Conservation (phyloP, 202 grass and related monocot genomes). For the Panicum virgatum region DNA sequence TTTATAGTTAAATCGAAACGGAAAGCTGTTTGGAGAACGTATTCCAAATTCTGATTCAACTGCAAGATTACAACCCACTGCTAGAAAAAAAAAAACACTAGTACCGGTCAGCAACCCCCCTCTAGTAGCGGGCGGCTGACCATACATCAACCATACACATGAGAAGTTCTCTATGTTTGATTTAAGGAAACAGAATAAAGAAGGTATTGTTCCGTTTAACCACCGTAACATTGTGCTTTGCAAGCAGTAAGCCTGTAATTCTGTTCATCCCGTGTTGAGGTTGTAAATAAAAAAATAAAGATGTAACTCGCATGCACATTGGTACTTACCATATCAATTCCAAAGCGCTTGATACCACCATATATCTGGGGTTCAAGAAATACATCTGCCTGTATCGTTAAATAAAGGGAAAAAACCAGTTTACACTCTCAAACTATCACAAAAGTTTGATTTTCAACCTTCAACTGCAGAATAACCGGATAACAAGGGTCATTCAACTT, state of each 20-base stretch:
- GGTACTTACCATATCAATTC: conserved; percentile 52
- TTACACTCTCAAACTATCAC: too few species aligned
- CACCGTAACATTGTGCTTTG: neutral
- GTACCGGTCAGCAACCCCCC: too few species aligned
- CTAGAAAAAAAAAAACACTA: too few species aligned
- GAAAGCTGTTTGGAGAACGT: neutral
- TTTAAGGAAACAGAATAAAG: neutral
- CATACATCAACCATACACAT: neutral
- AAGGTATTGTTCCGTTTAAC: neutral
- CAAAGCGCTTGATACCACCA: conserved; percentile 45
- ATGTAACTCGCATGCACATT: neutral
- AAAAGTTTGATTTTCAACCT: too few species aligned
- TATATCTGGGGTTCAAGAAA: conserved; percentile 62
- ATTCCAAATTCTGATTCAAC: neutral
- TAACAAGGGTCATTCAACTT: too few species aligned
- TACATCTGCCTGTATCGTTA: conserved; percentile 41
- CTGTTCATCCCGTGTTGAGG: neutral
- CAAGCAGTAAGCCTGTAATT: neutral
- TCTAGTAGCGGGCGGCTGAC: too few species aligned
- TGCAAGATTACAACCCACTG: neutral
- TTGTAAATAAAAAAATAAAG: neutral
- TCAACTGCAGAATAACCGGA: too few species aligned
- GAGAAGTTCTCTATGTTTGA: neutral
- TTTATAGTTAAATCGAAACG: neutral
- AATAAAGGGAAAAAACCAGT: too few species aligned